phyloP scores from a whole-genome alignment of 768 basidiomycete genomes.

The Auriculariales sp. region DNA sequence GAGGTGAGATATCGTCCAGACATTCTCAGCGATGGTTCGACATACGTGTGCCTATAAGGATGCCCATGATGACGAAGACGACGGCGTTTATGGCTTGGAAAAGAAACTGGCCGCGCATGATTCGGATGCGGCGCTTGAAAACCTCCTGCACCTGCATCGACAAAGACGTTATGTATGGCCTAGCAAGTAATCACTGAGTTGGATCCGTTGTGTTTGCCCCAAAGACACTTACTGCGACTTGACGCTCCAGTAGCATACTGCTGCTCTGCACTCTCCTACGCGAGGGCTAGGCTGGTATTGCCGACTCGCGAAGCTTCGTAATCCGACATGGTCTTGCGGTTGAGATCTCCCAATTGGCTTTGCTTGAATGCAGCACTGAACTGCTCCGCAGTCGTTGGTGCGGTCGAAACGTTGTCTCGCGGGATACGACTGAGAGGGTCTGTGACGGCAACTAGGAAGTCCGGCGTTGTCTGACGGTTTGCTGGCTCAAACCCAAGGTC shows the following conservation, averaged over 20 bases:
- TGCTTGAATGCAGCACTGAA: slow-evolving; percentile 28
- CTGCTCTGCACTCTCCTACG: slow-evolving; percentile 29
- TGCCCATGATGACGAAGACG: slow-evolving; percentile 28
- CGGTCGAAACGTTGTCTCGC: slow-evolving; percentile 21
- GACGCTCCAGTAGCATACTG: slow-evolving; percentile 35
- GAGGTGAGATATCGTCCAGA: too few relatives aligned
- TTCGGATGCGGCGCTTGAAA: slow-evolving; percentile 29
- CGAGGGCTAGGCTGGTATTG: too few relatives aligned
- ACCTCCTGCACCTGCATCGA: slow-evolving; percentile 30
- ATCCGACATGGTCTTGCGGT: too few relatives aligned
- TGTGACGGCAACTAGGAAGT: slow-evolving; percentile 56
- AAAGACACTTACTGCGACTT: slow-evolving; percentile 16
- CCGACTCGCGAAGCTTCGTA: too few relatives aligned
- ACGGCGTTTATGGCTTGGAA: slow-evolving; percentile 26
- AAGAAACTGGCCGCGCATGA: slow-evolving; percentile 24
- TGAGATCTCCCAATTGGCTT: too few relatives aligned
- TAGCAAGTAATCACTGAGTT: background rate
- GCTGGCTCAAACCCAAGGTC: slow-evolving; percentile 60
- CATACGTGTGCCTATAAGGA: slow-evolving; percentile 39
- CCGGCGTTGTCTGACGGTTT: slow-evolving; percentile 73
- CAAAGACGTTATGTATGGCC: slow-evolving; percentile 27
- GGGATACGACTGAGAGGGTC: slow-evolving; percentile 43
- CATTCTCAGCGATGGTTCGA: background rate
- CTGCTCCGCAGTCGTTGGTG: slow-evolving; percentile 42
- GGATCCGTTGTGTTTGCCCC: too few relatives aligned